A percentile compares a stretch with the other conserved stretches of the same genome.
These are phyloP conservation scores for Solanum bulbocastanum DNA, from an alignment of 257 asterid genomes.

Conservation along the genomic window DNA sequence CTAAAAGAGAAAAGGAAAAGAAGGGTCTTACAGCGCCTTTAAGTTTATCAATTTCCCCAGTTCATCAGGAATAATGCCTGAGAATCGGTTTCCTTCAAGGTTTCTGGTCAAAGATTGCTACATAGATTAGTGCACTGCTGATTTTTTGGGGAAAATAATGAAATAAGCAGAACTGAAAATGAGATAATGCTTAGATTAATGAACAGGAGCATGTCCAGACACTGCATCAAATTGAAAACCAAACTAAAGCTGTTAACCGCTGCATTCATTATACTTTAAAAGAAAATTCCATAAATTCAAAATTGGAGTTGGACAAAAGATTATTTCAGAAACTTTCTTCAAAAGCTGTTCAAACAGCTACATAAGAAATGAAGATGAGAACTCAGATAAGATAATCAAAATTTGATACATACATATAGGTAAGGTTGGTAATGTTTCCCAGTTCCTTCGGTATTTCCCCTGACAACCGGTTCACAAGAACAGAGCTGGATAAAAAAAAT, in stretches of 20 bases:
- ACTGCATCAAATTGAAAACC: background rate
- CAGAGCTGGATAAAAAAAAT: conserved; percentile 47
- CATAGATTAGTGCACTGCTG: background rate
- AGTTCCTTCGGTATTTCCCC: conserved; percentile 71
- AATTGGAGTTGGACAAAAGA: background rate
- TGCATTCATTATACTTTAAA: background rate
- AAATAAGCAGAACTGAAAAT: background rate
- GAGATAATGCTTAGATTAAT: background rate
- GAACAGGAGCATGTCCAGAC: background rate
- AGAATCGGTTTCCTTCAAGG: conserved; percentile 73
- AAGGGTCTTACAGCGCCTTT: conserved; percentile 47
- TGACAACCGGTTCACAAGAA: conserved; percentile 82
- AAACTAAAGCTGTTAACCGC: background rate
- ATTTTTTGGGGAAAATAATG: background rate
- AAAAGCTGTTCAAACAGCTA: background rate
- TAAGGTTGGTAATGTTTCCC: conserved; percentile 66
- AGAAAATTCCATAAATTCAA: background rate
- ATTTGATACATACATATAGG: conserved; percentile 57
- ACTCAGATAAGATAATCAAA: background rate
- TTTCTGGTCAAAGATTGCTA: conserved; percentile 32
- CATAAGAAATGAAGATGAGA: background rate
- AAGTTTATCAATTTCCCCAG: conserved; percentile 57
- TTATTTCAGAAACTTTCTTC: background rate
- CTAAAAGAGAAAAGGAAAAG: background rate
- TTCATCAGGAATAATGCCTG: conserved; percentile 61